phyloP scores from a whole-genome alignment of 192 early-diverging fungal genomes.

The Mortierella claussenii region DNA sequence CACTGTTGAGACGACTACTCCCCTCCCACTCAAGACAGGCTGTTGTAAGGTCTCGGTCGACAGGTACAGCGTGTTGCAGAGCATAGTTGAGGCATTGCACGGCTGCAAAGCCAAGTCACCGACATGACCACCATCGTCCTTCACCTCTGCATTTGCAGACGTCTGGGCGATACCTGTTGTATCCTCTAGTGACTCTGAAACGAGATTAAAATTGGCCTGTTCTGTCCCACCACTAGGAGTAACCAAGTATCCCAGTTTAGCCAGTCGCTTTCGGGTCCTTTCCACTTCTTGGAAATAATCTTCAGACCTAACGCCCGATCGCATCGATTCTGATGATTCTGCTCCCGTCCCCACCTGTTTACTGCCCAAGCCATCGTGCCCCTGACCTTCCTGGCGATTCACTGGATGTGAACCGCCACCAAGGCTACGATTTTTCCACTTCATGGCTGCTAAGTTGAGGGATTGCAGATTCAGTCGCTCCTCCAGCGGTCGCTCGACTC shows the following conservation, averaged over 20 bases:
- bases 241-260: conserved; percentile 9
- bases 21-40: not conserved
- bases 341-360: too few relatives aligned
- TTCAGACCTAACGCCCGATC: not conserved
- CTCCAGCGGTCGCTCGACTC: not conserved
- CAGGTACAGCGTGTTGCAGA: too few relatives aligned
- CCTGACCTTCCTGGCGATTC: not conserved
- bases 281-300: conserved; percentile 18
- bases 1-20: conserved; percentile 8
- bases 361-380: not conserved
- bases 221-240: not conserved
- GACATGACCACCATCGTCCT: too few relatives aligned
- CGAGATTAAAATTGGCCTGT: too few relatives aligned
- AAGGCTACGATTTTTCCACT: conserved; percentile 9
- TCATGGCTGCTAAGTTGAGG: conserved; percentile 17
- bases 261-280: conserved; percentile 1
- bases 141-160: too few relatives aligned
- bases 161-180: too few relatives aligned
- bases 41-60: too few relatives aligned
- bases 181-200: too few relatives aligned
- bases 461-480: conserved; percentile 20
- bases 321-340: not conserved
- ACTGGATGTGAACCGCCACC: not conserved
- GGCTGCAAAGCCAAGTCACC: too few relatives aligned
- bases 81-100: not conserved